phyloP scores from a whole-genome alignment of 345 rosid species.

The Gossypium australe region DNA sequence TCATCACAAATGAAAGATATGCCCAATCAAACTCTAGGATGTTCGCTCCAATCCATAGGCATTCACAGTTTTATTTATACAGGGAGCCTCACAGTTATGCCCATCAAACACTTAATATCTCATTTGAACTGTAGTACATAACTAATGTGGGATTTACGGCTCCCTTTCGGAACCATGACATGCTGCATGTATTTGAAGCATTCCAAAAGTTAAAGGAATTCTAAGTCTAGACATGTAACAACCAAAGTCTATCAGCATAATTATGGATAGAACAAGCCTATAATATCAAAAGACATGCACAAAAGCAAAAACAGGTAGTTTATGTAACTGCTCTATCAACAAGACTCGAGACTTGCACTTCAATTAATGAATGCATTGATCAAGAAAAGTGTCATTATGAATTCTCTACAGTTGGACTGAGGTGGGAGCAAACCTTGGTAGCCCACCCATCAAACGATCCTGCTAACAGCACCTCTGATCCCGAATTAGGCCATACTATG shows the following conservation, averaged over 20 bases:
- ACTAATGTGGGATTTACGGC: background rate
- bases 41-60: background rate
- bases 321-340: background rate
- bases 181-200: background rate
- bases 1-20: background rate
- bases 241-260: background rate
- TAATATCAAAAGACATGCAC: no score
- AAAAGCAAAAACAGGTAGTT: background rate
- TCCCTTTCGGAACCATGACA: background rate
- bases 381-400: background rate
- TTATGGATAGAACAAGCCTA: background rate
- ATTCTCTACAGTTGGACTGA: background rate
- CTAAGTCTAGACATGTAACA: background rate
- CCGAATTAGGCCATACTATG: constrained; percentile 83
- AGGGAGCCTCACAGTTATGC: background rate
- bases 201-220: background rate
- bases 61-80: background rate
- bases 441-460: constrained; percentile 98
- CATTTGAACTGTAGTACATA: background rate
- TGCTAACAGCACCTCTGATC: constrained; percentile 70
- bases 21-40: background rate
- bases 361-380: background rate
- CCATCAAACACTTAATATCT: no score
- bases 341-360: constrained; percentile 5
- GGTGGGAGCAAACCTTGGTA: constrained; percentile 54